Evolutionary conservation across 2,329 filamentous ascomycete genomes (phyloP), one percentile per base, ranked within the genome.

Genomic region (Venturia effusa): DNA sequence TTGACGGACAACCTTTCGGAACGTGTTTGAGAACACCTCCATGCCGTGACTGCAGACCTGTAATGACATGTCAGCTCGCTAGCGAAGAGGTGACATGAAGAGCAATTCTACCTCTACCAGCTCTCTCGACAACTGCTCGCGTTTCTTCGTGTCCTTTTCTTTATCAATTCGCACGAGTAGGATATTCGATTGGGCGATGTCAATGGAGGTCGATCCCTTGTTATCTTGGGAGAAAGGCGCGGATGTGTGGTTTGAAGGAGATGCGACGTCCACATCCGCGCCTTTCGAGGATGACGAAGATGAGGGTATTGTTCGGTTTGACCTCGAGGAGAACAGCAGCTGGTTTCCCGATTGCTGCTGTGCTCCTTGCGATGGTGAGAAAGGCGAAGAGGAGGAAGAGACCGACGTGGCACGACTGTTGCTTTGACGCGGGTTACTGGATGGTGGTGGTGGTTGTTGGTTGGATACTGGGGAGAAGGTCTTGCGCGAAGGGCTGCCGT

Each of bases 21-120:
- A 96, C 77, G 94, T 97, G 81, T 92, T 95, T 66, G 90, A 87
- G 76, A 92, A 97, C 74, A 97, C 92, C 83, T 99, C 95, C 93
- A 99, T 99, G 74, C 92, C 92, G 92, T 96, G 88, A 72, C 93
- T 43, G 17, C 22, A 37, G 32, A 61, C 37, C 54, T 63, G 22
- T 30, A 24, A 34, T 54, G 30, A n/a, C 10, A 17, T 17, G n/a
- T 64, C 22, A 64, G 45, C 27, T 39, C 3, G n/a, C 13, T 30
- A 43, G 19, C 7, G 34, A 37, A 60, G 41, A 40, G 41, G 13
- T 30, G 39, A 8, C 22, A 34, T 17, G 41, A 11, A 30, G 7
- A 22, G 27, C 22, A 27, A 13, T 71, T 83, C 74, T 80, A 95
- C 92, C 84, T 95, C 96, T 76, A 87, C 87, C 72, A 99, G 88